Percentiles rank a stretch among this genome's conserved stretches.
phyloP scores from a whole-genome alignment of 192 early-diverging fungal species.

The Gaertneriomyces sp. region DNA sequence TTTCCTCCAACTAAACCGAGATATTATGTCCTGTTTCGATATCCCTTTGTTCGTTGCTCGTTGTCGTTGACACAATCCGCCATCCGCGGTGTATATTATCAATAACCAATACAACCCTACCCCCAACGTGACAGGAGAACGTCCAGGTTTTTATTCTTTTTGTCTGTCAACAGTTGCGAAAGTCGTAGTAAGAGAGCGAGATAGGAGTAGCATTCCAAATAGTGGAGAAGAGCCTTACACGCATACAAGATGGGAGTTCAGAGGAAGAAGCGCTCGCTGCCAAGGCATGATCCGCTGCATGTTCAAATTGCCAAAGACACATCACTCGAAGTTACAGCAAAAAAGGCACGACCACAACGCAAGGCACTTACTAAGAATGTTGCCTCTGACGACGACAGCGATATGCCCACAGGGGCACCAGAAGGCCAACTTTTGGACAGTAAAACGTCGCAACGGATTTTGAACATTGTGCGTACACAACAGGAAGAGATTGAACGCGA shows the following conservation, averaged over 20 bases:
- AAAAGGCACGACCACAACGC: neutral
- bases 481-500: conserved; percentile 75
- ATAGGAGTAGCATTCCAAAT: too few relatives aligned
- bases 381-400: conserved; percentile 16
- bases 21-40: too few relatives aligned
- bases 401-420: neutral
- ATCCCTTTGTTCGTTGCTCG: too few relatives aligned
- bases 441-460: conserved; percentile 84
- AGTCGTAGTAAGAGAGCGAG: too few relatives aligned
- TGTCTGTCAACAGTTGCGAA: too few relatives aligned
- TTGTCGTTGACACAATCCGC: too few relatives aligned
- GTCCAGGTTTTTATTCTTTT: too few relatives aligned
- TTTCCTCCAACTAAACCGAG: too few relatives aligned
- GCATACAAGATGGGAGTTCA: conserved; percentile 12
- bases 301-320: conserved; percentile 66
- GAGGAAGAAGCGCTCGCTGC: conserved; percentile 14
- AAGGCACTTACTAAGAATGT: neutral
- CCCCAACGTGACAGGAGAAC: too few relatives aligned
- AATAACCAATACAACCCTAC: too few relatives aligned
- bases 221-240: too few relatives aligned
- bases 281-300: conserved; percentile 82
- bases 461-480: conserved; percentile 84
- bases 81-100: too few relatives aligned
- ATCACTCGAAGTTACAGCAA: conserved; percentile 41
- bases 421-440: conserved; percentile 61